Evolutionary conservation across 2,329 filamentous ascomycete species (phyloP), one percentile per base, ranked within the genome.

Genomic region (Hymenoscyphus fructigenus): DNA sequence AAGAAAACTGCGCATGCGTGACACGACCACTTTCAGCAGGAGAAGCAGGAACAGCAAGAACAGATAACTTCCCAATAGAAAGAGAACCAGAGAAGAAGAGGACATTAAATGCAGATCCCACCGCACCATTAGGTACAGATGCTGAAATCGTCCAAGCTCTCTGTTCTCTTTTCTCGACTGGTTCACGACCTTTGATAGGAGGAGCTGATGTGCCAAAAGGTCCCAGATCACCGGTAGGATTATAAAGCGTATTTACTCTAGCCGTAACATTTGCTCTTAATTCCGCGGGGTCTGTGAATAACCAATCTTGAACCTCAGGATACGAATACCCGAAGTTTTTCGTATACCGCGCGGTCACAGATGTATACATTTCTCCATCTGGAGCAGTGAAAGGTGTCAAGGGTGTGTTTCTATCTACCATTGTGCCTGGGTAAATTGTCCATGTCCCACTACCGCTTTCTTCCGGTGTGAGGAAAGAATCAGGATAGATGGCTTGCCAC

Each of bases 191-290:
- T 5, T 58, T 15, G 3, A n/a, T 36, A 17, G 26, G 23, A 17
- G 26, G 68, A 20, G 71, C 65, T 1, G 64, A 34, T 50, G 70
- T 67, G 68, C 69, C 71, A 58, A 69, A 65, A 53, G 53, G 62
- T 47, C 41, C 5, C 15, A 47, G 7, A 47, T 20, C 20, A 3
- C 41, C 3, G 20, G 23, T 28, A 10, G 66, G 63, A 34, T 69
- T 68, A 68, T 83, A 83, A 73, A 93, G 75, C 0, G 76, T 80
- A 64, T 85, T 81, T 15, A 91, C 83, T 5, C 87, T 83, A 0
- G 85, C 82, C 50, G 85, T 83, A 34, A 92, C 80, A 69, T 89
- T 88, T 65, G 83, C 83, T 41, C 83, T 81, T 56, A 91, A 26
- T 41, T 88, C 81, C 14, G 59, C 61, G 14, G 66, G 60, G 76